Evolutionary conservation across 2,329 filamentous ascomycete species (phyloP), one percentile per base, ranked within the genome.

Genomic region (Trichoderma sp.): DNA sequence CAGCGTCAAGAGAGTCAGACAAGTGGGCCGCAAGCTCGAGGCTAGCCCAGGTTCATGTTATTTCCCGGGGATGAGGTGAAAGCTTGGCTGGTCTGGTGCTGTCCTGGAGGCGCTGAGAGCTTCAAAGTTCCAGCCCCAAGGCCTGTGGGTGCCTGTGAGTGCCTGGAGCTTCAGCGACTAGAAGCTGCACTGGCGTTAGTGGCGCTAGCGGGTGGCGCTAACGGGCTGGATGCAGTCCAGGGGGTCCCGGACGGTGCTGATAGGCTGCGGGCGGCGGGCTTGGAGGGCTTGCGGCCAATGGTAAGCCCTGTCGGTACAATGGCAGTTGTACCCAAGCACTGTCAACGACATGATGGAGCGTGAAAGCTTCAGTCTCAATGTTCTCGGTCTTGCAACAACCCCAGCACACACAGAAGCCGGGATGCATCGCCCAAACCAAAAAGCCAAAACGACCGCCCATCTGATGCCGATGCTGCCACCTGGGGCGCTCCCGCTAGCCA

Each of bases 171-270:
- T 39, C 34, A 39, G 34, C 34, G n/a, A 48, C 30, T 15, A 34
- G 15, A 19, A 55, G 39, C 41, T 63, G 19, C 41, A n/a, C n/a
- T 39, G 51, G n/a, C 19, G 51, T 39, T 39, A 39, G 34, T 39
- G 34, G 34, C 26, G 45, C 57, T 60, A 26, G 57, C 57, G 57
- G 21, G 34, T 39, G 34, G 34, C 26, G 45, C 57, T 60, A 26
- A 45, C 57, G 57, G 57, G 57, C 57, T 60, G 57, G 39, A 60
- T 50, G 48, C 34, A 24, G 28, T 17, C 41, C 59, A 63, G 30
- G 45, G 56, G 50, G 48, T 26, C 7, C 47, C 5, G n/a, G 59
- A 15, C 26, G 57, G 48, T 17, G 59, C 48, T 63, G 48, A 63
- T 55, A 39, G 51, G 59, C 50, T 15, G 57, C 28, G n/a, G 56